Conservation (phyloP, 2,329 filamentous ascomycete species). For the Fusarium anthophilum region DNA sequence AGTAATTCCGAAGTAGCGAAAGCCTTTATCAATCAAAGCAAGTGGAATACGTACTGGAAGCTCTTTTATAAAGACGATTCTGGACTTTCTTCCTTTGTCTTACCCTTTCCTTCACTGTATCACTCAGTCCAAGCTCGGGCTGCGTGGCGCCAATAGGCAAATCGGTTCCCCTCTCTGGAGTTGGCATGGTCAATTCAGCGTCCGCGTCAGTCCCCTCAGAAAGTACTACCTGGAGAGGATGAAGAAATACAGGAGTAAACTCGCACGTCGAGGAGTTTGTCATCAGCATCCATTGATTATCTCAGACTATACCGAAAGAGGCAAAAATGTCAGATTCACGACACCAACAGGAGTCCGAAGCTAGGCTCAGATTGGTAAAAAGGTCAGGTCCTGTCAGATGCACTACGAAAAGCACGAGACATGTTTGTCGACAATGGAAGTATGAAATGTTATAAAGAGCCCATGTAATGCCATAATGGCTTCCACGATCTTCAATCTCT, state of each 20-base stretch:
- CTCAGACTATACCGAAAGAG: background rate
- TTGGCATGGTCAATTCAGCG: accelerated
- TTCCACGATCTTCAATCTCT: accelerated
- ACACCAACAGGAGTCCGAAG: background rate
- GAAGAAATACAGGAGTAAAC: background rate
- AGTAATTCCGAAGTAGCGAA: no score
- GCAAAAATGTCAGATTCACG: background rate
- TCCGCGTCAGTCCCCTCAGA: background rate
- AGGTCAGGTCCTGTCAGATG: background rate
- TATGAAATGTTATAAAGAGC: background rate
- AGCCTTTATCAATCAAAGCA: no score
- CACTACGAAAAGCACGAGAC: background rate
- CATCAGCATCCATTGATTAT: background rate
- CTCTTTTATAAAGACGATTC: background rate
- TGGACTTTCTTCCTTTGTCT: background rate
- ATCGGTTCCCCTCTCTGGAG: accelerated
- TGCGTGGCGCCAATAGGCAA: background rate
- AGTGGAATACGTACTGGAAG: background rate
- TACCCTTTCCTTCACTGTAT: background rate
- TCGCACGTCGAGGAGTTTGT: background rate
- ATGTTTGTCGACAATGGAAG: background rate
- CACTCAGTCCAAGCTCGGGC: background rate
- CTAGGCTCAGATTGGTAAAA: background rate
- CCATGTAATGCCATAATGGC: accelerated
- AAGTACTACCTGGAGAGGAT: accelerated